A percentile compares a stretch with the other conserved stretches of the same genome.
Conservation (phyloP, 2,329 filamentous ascomycete species). For the Aspergillus glaucus region DNA sequence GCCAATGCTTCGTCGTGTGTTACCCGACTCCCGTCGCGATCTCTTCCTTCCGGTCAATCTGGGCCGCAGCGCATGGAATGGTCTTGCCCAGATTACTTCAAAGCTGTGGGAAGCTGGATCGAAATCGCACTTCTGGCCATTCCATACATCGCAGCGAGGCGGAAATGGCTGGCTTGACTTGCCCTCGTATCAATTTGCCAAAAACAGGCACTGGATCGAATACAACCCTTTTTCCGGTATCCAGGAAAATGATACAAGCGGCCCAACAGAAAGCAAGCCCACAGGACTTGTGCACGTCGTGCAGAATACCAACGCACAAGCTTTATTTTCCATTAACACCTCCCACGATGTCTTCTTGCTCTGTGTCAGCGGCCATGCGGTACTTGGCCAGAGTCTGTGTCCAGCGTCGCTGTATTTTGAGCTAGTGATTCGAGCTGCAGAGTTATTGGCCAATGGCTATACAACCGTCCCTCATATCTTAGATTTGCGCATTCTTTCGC, state of each 20-base stretch:
- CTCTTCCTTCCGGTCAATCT: conserved; percentile 10
- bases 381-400: conserved; percentile 5
- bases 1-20: conserved; percentile 25
- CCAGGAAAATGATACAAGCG: too few species aligned
- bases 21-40: conserved; percentile 6
- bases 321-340: conserved; percentile 1
- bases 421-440: not conserved
- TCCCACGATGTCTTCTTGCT: conserved; percentile 1
- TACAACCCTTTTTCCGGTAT: conserved; percentile 2
- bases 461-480: not conserved
- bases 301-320: not conserved
- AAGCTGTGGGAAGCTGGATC: conserved; percentile 25
- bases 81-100: conserved; percentile 4
- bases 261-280: not conserved
- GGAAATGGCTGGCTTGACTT: conserved; percentile 16
- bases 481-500: not conserved
- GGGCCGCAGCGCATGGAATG: not conserved
- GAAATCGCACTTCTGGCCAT: conserved; percentile 22
- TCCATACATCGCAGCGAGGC: conserved; percentile 16
- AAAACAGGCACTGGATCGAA: conserved; percentile 25
- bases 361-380: conserved; percentile 8
- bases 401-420: conserved; percentile 11
- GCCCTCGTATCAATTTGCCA: conserved; percentile 34
- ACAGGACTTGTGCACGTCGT: not conserved
- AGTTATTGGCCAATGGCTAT: not conserved